Conservation (phyloP, 257 asterid genomes). For the Anisodus acutangulus region DNA sequence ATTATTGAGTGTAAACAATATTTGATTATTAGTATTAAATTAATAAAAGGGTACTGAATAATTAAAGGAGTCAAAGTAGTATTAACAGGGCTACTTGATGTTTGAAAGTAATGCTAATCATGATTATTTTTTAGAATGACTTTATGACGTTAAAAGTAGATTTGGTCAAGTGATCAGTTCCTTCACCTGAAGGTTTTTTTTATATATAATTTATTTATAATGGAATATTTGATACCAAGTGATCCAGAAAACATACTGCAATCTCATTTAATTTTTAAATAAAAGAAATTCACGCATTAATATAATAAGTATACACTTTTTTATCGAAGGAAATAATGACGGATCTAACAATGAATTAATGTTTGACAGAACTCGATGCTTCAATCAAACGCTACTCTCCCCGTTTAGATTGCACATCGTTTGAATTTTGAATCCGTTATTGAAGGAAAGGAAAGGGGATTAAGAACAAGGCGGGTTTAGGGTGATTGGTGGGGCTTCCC, state of each 20-base stretch:
- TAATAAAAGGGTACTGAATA: not conserved
- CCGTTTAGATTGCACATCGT: not conserved
- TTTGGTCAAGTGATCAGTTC: conserved; percentile 39
- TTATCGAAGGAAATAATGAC: not conserved
- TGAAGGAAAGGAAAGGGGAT: not conserved
- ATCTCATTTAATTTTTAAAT: not conserved
- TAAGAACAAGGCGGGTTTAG: not conserved
- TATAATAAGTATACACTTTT: not conserved
- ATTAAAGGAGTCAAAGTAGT: conserved; percentile 33
- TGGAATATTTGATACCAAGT: not conserved
- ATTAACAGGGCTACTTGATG: conserved; percentile 26
- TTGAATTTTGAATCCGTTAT: not conserved
- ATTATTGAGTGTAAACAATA: not conserved
- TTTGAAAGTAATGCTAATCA: conserved; percentile 30
- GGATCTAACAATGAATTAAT: not conserved
- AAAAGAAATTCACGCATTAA: not conserved
- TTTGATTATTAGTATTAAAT: not conserved
- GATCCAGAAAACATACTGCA: not conserved
- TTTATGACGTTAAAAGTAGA: conserved; percentile 27
- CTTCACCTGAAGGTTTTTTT: not conserved
- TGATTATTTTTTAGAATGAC: not conserved
- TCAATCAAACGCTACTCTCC: not conserved
- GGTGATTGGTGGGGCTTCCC: no score
- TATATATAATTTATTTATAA: not conserved
- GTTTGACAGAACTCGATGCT: not conserved